These are phyloP conservation scores for Fusarium austroafricanum DNA, from an alignment of 2,329 filamentous ascomycete genomes.

Conservation along the genomic window DNA sequence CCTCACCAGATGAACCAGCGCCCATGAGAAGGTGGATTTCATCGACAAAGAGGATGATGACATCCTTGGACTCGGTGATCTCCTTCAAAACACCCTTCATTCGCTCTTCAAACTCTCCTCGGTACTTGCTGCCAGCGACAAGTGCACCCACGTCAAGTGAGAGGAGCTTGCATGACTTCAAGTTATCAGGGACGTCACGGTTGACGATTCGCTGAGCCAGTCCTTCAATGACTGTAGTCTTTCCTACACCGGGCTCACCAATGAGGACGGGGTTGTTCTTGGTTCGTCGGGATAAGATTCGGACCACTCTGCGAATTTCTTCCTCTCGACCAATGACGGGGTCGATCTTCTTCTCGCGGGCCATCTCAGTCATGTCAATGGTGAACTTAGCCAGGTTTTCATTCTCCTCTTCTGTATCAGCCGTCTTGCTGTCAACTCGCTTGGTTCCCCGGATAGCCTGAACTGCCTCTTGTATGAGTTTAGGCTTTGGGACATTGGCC, in stretches of 20 bases:
- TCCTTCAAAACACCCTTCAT: constrained; percentile 99
- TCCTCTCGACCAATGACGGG: constrained; percentile 97
- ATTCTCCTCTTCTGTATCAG: constrained; percentile 90
- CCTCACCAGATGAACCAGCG: constrained; percentile 91
- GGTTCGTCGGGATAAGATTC: constrained; percentile 90
- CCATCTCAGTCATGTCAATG: constrained; percentile 97
- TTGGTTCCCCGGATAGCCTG: constrained; percentile 91
- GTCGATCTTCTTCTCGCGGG: constrained; percentile 96
- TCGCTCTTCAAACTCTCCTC: constrained; percentile 97
- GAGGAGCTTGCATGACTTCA: constrained; percentile 92
- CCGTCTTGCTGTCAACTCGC: constrained; percentile 94
- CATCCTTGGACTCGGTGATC: constrained; percentile 93
- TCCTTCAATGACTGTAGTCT: constrained; percentile 97
- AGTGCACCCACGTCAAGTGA: constrained; percentile 95
- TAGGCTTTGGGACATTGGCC: constrained; percentile 89
- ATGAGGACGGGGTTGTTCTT: constrained; percentile 99
- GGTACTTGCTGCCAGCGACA: constrained; percentile 97
- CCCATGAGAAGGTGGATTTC: constrained; percentile 99
- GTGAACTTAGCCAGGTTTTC: constrained; percentile 99
- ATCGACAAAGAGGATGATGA: constrained; percentile 97
- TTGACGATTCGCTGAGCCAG: constrained; percentile 96
- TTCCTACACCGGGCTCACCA: constrained; percentile 97
- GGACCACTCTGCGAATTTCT: constrained; percentile 90
- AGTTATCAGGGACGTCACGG: constrained; percentile 93
- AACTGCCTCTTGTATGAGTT: constrained; percentile 90